These are phyloP conservation scores for Arthrobotrys sinensis DNA, from an alignment of 2,329 filamentous ascomycete species.

Conservation along the genomic window DNA sequence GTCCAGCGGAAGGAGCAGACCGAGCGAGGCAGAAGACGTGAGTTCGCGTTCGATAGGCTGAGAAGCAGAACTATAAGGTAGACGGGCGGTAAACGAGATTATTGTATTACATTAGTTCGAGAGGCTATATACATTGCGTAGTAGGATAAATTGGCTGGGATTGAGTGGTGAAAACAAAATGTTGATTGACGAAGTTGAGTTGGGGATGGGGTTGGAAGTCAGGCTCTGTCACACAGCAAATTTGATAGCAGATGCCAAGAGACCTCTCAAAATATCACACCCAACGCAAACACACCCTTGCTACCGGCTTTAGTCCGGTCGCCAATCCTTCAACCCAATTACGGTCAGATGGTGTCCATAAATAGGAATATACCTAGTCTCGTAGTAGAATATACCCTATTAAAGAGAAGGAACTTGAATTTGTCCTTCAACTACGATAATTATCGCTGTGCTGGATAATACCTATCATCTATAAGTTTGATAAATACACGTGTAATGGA, in stretches of 20 bases:
- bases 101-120: background rate
- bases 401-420: no score
- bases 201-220: constrained; percentile 3
- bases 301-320: no score
- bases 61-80: background rate
- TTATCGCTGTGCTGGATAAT: no score
- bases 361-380: no score
- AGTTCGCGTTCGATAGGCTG: background rate
- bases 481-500: no score
- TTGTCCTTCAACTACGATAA: no score
- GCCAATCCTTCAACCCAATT: no score
- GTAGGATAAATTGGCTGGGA: background rate
- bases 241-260: constrained; percentile 15
- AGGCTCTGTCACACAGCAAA: constrained; percentile 8
- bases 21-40: constrained; percentile 61
- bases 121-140: constrained; percentile 7
- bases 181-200: background rate
- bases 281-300: background rate
- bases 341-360: no score
- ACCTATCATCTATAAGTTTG: no score
- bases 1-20: constrained; percentile 53
- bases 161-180: background rate
- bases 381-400: no score
- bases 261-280: constrained; percentile 8
- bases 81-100: background rate